Percentiles rank a stretch among this genome's conserved stretches.
These are phyloP conservation scores for Neopestalotiopsis rosae DNA, from an alignment of 2,329 filamentous ascomycete species.

Conservation along the genomic window DNA sequence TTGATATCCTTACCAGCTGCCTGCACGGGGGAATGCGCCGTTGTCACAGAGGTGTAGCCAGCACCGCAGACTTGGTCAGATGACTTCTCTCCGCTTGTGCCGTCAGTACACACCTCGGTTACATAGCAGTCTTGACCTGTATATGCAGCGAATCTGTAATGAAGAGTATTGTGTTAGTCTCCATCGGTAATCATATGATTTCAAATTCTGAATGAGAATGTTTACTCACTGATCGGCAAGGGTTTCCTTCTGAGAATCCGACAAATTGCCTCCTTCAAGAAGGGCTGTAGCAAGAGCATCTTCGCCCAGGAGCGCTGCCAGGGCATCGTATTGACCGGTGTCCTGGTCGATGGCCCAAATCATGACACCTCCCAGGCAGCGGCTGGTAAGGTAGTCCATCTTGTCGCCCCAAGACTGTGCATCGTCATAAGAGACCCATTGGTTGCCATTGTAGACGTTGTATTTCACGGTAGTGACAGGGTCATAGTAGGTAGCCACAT, in stretches of 20 bases:
- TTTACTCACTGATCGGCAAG: too few relatives aligned
- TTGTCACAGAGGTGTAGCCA: not conserved
- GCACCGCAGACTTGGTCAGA: slow-evolving; percentile 25
- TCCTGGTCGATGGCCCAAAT: slow-evolving; percentile 5
- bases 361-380: slow-evolving; percentile 32
- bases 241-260: too few relatives aligned
- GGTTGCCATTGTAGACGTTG: slow-evolving; percentile 30
- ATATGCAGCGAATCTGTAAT: slow-evolving; percentile 18
- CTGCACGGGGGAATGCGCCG: not conserved
- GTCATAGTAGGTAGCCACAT: slow-evolving; percentile 22
- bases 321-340: too few relatives aligned
- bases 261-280: too few relatives aligned
- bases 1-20: not conserved
- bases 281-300: too few relatives aligned
- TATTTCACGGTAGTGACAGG: slow-evolving; percentile 32
- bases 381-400: slow-evolving; percentile 27
- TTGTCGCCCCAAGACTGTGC: slow-evolving; percentile 33
- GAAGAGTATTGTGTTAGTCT: too few relatives aligned
- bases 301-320: too few relatives aligned
- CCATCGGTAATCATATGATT: too few relatives aligned
- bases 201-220: too few relatives aligned
- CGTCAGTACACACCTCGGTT: slow-evolving; percentile 10
- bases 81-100: slow-evolving; percentile 8
- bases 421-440: slow-evolving; percentile 41
- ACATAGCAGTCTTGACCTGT: slow-evolving; percentile 35